Evolutionary conservation across 2,329 filamentous ascomycete species (phyloP).

Genomic region (Fusarium sp.): DNA sequence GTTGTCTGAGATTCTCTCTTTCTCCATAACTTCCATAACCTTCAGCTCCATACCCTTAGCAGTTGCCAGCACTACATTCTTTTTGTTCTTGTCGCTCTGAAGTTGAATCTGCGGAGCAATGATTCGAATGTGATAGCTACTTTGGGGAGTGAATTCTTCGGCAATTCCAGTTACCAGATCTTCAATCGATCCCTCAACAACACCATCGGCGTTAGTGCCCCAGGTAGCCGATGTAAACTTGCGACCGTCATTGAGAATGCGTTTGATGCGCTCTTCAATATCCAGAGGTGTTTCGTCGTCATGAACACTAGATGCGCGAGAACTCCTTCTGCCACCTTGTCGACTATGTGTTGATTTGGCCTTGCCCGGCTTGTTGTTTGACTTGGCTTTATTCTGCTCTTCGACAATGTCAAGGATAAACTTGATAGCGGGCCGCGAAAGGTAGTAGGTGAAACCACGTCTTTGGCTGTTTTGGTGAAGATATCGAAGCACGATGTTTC

Average conservation of each 20-base stretch:
- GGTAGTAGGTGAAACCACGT: conserved; percentile 96
- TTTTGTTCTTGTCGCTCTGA: conserved; percentile 97
- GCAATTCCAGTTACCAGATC: conserved; percentile 80
- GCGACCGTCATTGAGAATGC: conserved; percentile 84
- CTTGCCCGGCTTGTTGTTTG: conserved; percentile 43
- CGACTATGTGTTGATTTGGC: conserved; percentile 42
- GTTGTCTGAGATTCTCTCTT: conserved; percentile 87
- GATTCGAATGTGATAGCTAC: conserved; percentile 91
- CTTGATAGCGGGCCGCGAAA: conserved; percentile 93
- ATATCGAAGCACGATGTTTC: conserved; percentile 96
- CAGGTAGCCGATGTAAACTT: conserved; percentile 70
- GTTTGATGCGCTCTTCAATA: conserved; percentile 85
- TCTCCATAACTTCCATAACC: conserved; percentile 98
- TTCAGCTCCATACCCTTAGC: conserved; percentile 99
- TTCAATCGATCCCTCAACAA: conserved; percentile 59
- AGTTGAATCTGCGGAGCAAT: conserved; percentile 98
- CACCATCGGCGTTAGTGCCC: conserved; percentile 46
- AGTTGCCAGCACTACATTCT: conserved; percentile 94
- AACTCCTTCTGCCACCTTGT: conserved; percentile 44
- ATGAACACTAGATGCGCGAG: conserved; percentile 53
- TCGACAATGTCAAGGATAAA: conserved; percentile 98
- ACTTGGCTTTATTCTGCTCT: conserved; percentile 82
- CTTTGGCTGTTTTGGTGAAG: conserved; percentile 97
- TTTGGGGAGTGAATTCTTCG: conserved; percentile 87
- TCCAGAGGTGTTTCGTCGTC: conserved; percentile 69